Evolutionary conservation across 176 grass and related monocot species (phyloP).

Genomic region (Zizania latifolia): DNA sequence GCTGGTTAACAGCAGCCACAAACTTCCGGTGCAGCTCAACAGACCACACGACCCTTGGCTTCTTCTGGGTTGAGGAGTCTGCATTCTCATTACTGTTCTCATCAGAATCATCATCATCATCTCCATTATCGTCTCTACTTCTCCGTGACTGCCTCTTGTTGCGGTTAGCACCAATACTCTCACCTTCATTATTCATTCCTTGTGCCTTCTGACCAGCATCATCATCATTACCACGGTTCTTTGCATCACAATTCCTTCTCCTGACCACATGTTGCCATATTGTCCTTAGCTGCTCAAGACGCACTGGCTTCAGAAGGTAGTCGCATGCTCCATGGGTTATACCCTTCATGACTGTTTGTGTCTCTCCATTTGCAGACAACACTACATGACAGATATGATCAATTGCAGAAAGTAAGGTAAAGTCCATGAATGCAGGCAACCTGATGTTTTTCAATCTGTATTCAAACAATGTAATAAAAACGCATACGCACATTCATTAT

Average conservation of each 20-base stretch:
- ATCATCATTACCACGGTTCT: slow-evolving; percentile 35
- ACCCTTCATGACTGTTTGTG: slow-evolving; percentile 73
- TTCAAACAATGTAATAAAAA: not conserved
- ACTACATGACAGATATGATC: slow-evolving; percentile 47
- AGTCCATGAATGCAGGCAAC: not conserved
- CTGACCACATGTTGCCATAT: slow-evolving; percentile 92
- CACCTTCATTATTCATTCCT: slow-evolving; percentile 25
- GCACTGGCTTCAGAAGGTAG: slow-evolving; percentile 82
- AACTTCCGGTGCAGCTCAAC: slow-evolving; percentile 80
- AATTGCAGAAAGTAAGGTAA: slow-evolving; percentile 14
- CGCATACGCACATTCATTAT: not conserved
- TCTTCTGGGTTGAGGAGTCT: slow-evolving; percentile 47
- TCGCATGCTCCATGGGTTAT: slow-evolving; percentile 86
- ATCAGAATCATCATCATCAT: slow-evolving; percentile 59
- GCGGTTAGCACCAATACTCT: slow-evolving; percentile 38
- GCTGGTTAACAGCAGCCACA: slow-evolving; percentile 72
- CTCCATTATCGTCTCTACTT: slow-evolving; percentile 53
- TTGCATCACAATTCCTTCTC: slow-evolving; percentile 36
- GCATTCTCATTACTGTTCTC: slow-evolving; percentile 46
- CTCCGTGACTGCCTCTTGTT: slow-evolving; percentile 35
- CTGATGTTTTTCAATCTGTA: not conserved
- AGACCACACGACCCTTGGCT: slow-evolving; percentile 78
- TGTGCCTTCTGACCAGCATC: slow-evolving; percentile 34
- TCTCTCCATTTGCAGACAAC: slow-evolving; percentile 76
- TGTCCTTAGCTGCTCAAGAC: slow-evolving; percentile 67